phyloP scores from a whole-genome alignment of 139 green algal species.

The Chlorella sp. region DNA sequence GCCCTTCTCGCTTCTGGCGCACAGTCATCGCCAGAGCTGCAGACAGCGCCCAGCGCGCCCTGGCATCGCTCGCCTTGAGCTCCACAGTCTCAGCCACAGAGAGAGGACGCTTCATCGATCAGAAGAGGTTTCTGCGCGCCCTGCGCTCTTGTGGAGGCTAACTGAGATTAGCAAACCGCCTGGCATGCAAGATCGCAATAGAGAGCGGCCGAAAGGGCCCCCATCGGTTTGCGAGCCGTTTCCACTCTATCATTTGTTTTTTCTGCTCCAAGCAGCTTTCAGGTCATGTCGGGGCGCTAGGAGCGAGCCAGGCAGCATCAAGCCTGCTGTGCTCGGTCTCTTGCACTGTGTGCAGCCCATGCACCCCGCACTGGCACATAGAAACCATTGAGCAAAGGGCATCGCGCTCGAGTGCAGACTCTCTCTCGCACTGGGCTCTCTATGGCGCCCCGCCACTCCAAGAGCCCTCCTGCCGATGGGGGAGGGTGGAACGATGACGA shows the following conservation, averaged over 20 bases:
- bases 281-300: too few relatives aligned
- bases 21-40: too few relatives aligned
- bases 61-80: slow-evolving; percentile 12
- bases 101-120: background rate
- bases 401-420: background rate
- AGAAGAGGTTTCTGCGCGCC: background rate
- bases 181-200: background rate
- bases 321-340: slow-evolving; percentile 11
- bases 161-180: background rate
- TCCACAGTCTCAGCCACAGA: slow-evolving; percentile 12
- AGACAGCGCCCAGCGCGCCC: too few relatives aligned
- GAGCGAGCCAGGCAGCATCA: background rate
- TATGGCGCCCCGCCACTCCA: background rate
- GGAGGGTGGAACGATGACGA: background rate
- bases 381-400: background rate
- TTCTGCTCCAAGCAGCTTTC: background rate
- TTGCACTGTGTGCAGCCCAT: background rate
- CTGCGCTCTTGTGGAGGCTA: background rate
- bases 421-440: background rate
- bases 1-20: too few relatives aligned
- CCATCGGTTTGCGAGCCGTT: too few relatives aligned
- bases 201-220: too few relatives aligned
- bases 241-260: background rate
- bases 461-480: background rate
- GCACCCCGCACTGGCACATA: background rate